A percentile compares a stretch with the other conserved stretches of the same genome.
Evolutionary conservation across 2,329 filamentous ascomycete species (phyloP).

Genomic region (Pseudogymnoascus sp.): DNA sequence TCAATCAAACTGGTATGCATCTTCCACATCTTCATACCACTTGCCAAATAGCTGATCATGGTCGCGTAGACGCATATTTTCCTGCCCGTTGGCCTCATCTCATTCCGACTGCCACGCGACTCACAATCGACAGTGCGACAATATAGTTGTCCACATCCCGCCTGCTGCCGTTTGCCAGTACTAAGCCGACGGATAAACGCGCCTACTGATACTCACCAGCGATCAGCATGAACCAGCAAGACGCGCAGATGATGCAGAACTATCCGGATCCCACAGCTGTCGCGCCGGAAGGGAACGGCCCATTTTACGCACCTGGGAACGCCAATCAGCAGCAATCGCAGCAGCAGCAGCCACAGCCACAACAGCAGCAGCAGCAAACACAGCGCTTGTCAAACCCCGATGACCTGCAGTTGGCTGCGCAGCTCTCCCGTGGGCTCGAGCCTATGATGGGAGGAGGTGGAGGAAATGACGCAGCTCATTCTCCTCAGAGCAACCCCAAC

Average conservation of each 20-base stretch:
- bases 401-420: slow-evolving; percentile 29
- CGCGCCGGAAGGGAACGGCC: slow-evolving; percentile 10
- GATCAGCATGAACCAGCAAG: slow-evolving; percentile 15
- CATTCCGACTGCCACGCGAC: background rate
- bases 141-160: background rate
- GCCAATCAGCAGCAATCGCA: slow-evolving; percentile 20
- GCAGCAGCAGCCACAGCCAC: slow-evolving; percentile 21
- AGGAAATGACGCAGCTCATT: slow-evolving; percentile 13
- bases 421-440: background rate
- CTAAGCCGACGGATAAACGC: background rate
- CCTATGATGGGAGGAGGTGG: background rate
- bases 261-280: slow-evolving; percentile 23
- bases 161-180: background rate
- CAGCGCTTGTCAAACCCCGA: slow-evolving; percentile 30
- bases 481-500: slow-evolving; percentile 15
- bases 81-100: background rate
- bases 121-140: slow-evolving; percentile 1
- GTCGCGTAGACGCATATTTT: slow-evolving; percentile 1
- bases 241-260: slow-evolving; percentile 25
- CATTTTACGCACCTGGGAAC: slow-evolving; percentile 22
- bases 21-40: background rate
- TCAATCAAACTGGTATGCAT: slow-evolving; percentile 2
- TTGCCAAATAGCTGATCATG: slow-evolving; percentile 4
- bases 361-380: slow-evolving; percentile 21
- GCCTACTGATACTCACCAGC: background rate